Conservation (phyloP, 352 stramenopile species). For the Phytophthora nicotianae region DNA sequence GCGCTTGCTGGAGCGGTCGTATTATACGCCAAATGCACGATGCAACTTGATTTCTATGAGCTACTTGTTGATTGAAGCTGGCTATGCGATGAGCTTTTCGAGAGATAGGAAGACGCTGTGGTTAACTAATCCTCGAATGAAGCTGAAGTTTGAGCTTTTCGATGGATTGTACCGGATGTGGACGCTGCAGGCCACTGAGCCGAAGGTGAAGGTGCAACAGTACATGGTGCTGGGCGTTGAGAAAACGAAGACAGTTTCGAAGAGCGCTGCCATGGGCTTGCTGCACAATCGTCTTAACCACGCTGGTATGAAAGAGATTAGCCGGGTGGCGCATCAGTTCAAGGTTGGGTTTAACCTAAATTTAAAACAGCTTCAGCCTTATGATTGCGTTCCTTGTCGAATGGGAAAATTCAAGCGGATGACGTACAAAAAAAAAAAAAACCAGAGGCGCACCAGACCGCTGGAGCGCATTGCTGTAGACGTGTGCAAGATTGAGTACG, state of each 20-base stretch:
- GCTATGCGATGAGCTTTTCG: slow-evolving; percentile 1
- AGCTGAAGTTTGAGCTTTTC: slow-evolving; percentile 11
- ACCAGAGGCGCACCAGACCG: neutral
- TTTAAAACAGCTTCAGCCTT: slow-evolving; percentile 3
- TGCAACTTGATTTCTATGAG: slow-evolving; percentile 19
- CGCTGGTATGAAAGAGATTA: slow-evolving; percentile 13
- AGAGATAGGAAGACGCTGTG: slow-evolving; percentile 13
- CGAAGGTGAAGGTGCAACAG: neutral
- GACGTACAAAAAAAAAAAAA: too few species aligned
- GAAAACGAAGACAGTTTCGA: neutral
- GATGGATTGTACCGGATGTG: slow-evolving; percentile 18
- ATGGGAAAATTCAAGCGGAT: slow-evolving; percentile 12
- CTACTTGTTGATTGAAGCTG: slow-evolving; percentile 15
- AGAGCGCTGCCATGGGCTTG: slow-evolving; percentile 4
- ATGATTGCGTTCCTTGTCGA: slow-evolving; percentile 19
- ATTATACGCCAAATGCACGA: slow-evolving; percentile 4
- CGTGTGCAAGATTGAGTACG: slow-evolving; percentile 8
- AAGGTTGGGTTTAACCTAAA: slow-evolving; percentile 18
- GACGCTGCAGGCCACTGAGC: slow-evolving; percentile 2
- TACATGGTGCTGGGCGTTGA: slow-evolving; percentile 13
- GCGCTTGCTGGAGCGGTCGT: slow-evolving; percentile 3
- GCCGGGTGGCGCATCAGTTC: slow-evolving; percentile 3
- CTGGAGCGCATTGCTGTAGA: slow-evolving; percentile 6
- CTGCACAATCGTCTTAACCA: slow-evolving; percentile 15
- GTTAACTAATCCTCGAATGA: slow-evolving; percentile 6